These are phyloP conservation scores for Tylopilus cervinicoccineus DNA, from an alignment of 768 basidiomycete genomes.

Conservation along the genomic window DNA sequence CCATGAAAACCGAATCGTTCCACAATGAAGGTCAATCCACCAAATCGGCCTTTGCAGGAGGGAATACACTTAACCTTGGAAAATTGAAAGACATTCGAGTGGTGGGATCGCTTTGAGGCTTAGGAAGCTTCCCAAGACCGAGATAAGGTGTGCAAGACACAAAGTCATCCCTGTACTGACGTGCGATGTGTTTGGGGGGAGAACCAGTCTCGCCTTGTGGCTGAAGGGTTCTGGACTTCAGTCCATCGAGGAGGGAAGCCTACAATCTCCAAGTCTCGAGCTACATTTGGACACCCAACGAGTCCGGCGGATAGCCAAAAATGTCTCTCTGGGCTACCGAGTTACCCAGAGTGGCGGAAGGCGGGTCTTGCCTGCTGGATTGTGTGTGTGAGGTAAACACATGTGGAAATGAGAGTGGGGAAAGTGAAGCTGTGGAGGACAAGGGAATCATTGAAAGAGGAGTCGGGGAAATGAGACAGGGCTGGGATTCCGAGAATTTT, in stretches of 20 bases:
- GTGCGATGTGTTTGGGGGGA: background rate
- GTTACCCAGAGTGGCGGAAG: conserved; percentile 13
- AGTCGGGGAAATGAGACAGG: background rate
- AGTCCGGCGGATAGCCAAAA: conserved; percentile 16
- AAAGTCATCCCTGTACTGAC: background rate
- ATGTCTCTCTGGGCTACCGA: conserved; percentile 2
- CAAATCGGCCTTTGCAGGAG: background rate
- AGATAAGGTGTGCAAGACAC: background rate
- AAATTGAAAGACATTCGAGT: background rate
- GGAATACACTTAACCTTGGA: background rate
- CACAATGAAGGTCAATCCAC: background rate
- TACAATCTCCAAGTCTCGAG: conserved; percentile 31
- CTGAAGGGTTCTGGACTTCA: conserved; percentile 16
- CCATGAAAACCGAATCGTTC: background rate
- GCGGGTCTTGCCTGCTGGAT: background rate
- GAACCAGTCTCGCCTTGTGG: conserved; percentile 25
- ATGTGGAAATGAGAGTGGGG: conserved; percentile 14
- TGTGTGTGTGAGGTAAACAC: conserved; percentile 7
- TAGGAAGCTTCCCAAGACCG: conserved; percentile 2
- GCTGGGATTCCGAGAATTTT: background rate
- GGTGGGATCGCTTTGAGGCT: background rate
- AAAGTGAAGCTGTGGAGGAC: conserved; percentile 8
- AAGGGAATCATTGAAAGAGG: conserved; percentile 1
- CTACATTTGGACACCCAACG: conserved; percentile 18
- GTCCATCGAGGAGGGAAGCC: conserved; percentile 4